phyloP scores from a whole-genome alignment of 2,329 filamentous ascomycete genomes.

The Leptographium wingfieldii region DNA sequence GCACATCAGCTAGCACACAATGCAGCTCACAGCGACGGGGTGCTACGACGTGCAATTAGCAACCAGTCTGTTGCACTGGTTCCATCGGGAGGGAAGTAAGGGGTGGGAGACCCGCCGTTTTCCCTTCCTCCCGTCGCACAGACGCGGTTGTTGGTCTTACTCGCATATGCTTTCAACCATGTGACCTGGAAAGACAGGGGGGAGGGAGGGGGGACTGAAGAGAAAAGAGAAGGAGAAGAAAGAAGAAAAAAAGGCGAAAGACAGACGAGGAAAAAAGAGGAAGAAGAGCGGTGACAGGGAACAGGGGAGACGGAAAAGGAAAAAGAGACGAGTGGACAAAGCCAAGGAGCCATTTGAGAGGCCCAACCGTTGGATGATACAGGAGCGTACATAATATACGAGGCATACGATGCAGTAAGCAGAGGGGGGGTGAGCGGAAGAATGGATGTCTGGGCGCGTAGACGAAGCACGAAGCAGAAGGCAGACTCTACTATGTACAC shows the following conservation, averaged over 20 bases:
- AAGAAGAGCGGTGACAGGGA: slow-evolving; percentile 13
- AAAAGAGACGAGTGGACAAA: background rate
- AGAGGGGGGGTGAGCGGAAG: background rate
- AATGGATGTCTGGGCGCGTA: background rate
- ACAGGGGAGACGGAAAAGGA: slow-evolving; percentile 5
- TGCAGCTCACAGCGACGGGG: too few relatives aligned
- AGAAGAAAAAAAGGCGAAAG: background rate
- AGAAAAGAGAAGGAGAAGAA: background rate
- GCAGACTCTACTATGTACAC: too few relatives aligned
- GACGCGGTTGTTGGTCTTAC: slow-evolving; percentile 6
- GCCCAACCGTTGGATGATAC: background rate
- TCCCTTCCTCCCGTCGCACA: slow-evolving; percentile 6
- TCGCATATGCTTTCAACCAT: slow-evolving; percentile 9
- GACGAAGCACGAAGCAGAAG: background rate
- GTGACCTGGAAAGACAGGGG: slow-evolving; percentile 6
- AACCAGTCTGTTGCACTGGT: background rate
- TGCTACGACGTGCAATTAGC: too few relatives aligned
- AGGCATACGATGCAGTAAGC: background rate
- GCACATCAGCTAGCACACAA: too few relatives aligned
- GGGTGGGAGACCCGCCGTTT: background rate
- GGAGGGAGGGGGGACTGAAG: background rate
- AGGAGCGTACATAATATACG: background rate
- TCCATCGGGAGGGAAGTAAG: background rate
- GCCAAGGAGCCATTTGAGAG: background rate
- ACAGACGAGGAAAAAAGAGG: background rate